These are phyloP conservation scores for Cylindrodendrum hubeiense DNA, from an alignment of 2,329 filamentous ascomycete genomes.

Conservation along the genomic window DNA sequence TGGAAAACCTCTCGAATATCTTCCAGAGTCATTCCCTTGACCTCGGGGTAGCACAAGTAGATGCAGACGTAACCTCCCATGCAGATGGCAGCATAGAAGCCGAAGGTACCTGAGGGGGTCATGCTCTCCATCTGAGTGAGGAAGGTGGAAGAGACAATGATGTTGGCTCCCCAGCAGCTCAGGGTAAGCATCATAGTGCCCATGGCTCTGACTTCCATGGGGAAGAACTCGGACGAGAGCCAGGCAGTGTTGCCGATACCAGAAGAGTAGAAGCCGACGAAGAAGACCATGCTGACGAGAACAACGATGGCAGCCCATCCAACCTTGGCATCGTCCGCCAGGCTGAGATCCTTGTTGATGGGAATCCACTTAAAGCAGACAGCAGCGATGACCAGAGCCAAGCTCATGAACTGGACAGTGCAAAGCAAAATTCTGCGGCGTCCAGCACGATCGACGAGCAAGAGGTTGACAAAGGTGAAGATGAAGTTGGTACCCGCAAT, in stretches of 20 bases:
- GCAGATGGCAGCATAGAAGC: constrained; percentile 64
- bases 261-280: constrained; percentile 53
- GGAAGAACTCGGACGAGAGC: constrained; percentile 60
- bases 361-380: constrained; percentile 57
- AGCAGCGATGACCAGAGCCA: constrained; percentile 56
- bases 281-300: constrained; percentile 49
- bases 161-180: constrained; percentile 60
- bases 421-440: constrained; percentile 58
- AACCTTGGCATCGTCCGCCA: constrained; percentile 48
- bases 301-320: constrained; percentile 56
- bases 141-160: constrained; percentile 64
- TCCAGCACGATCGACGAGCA: constrained; percentile 59
- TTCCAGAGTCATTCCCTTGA: constrained; percentile 67
- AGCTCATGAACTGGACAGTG: constrained; percentile 59
- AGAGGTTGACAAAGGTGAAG: constrained; percentile 61
- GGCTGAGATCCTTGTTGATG: constrained; percentile 55
- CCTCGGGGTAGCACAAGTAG: constrained; percentile 65
- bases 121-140: constrained; percentile 60
- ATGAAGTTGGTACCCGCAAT: constrained; percentile 62
- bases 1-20: constrained; percentile 64
- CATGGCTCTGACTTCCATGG: constrained; percentile 60
- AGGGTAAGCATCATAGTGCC: constrained; percentile 63
- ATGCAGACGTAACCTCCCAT: constrained; percentile 57
- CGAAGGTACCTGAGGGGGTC: constrained; percentile 63
- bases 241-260: constrained; percentile 62